These are phyloP conservation scores for Pichia sp. DNA, from an alignment of 1,139 yeast genomes.

Conservation along the genomic window DNA sequence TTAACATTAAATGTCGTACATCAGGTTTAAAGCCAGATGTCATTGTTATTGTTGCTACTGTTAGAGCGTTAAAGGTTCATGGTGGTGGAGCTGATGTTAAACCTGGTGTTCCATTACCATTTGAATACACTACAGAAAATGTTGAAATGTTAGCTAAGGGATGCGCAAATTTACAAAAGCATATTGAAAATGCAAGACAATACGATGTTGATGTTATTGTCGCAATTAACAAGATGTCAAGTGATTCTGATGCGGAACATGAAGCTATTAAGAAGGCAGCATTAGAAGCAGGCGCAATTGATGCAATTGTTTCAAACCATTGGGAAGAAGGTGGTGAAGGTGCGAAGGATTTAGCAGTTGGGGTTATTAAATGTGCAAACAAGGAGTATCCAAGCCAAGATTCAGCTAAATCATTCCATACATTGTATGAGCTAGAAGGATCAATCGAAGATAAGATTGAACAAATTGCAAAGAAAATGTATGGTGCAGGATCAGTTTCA, in stretches of 20 bases:
- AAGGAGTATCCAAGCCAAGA: conserved; percentile 31
- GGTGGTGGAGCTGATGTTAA: conserved; percentile 99
- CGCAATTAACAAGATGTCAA: conserved; percentile 87
- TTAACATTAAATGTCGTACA: conserved; percentile 92
- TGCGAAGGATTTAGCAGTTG: conserved; percentile 81
- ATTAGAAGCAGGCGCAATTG: conserved; percentile 87
- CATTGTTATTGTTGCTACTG: conserved; percentile 94
- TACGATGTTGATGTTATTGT: conserved; percentile 94
- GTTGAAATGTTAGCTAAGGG: conserved; percentile 78
- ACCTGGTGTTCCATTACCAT: conserved; percentile 88
- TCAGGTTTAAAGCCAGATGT: conserved; percentile 89
- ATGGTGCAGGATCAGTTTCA: conserved; percentile 89
- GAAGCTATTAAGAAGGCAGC: conserved; percentile 79
- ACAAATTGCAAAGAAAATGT: conserved; percentile 82
- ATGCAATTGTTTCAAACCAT: conserved; percentile 91
- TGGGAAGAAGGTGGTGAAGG: conserved; percentile 99
- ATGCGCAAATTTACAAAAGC: conserved; percentile 86
- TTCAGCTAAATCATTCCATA: conserved; percentile 36
- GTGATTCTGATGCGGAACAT: conserved; percentile 80
- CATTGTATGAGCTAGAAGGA: conserved; percentile 65
- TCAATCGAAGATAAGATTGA: conserved; percentile 79
- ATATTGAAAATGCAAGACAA: conserved; percentile 75
- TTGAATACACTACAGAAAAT: conserved; percentile 81
- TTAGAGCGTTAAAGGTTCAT: conserved; percentile 92
- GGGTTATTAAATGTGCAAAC: conserved; percentile 71